Percentiles rank a stretch among this genome's conserved stretches.
phyloP scores from a whole-genome alignment of 1,139 yeast species.

The Yamadazyma dendronema region DNA sequence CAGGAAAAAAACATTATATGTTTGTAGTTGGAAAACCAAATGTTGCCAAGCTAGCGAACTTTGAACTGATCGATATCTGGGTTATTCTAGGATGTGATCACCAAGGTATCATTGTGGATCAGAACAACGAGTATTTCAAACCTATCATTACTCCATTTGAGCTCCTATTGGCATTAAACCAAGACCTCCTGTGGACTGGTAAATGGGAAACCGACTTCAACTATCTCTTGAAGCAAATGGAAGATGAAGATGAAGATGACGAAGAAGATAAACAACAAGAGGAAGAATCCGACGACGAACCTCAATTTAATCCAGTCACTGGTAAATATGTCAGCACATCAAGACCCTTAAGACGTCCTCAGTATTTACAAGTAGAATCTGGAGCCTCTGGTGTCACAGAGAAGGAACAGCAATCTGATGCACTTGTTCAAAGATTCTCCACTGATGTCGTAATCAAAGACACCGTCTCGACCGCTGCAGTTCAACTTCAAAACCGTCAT shows the following conservation, averaged over 20 bases:
- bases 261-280: conserved; percentile 38
- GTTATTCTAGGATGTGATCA: conserved; percentile 92
- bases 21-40: conserved; percentile 99
- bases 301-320: conserved; percentile 85
- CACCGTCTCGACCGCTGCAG: conserved; percentile 89
- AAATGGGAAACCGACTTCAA: conserved; percentile 86
- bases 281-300: conserved; percentile 60
- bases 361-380: conserved; percentile 59
- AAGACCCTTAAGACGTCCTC: conserved; percentile 67
- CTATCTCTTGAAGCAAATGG: conserved; percentile 39
- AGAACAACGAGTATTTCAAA: conserved; percentile 73
- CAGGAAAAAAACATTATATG: conserved; percentile 88
- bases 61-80: conserved; percentile 91
- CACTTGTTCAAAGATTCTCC: conserved; percentile 58
- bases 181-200: conserved; percentile 84
- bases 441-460: conserved; percentile 64
- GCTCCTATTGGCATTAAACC: conserved; percentile 71
- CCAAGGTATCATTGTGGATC: conserved; percentile 85
- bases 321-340: conserved; percentile 71
- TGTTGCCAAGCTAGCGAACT: conserved; percentile 93
- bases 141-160: conserved; percentile 96
- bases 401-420: conserved; percentile 18
- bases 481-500: conserved; percentile 62
- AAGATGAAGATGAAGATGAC: conserved; percentile 16
- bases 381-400: conserved; percentile 18